Conservation (phyloP, 1,284 basidiomycete species). For the Moesziomyces globuligerus region DNA sequence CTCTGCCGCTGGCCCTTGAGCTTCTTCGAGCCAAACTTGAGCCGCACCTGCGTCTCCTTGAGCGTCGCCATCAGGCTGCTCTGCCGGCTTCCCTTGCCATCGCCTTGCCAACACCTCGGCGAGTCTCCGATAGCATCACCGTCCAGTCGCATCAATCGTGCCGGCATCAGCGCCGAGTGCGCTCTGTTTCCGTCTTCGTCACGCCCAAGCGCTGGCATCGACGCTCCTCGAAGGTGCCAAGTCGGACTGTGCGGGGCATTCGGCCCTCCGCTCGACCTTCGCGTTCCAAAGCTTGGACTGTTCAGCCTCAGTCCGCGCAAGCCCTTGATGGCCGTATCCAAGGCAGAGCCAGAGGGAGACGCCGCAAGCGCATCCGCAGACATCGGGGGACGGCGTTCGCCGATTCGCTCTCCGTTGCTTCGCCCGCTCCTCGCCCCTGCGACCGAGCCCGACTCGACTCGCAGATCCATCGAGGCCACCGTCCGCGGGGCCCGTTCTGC, state of each 20-base stretch:
- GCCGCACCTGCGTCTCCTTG: constrained; percentile 37
- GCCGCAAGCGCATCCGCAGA: not conserved
- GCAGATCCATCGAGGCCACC: not conserved
- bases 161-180: constrained; percentile 1
- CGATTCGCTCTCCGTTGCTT: not conserved
- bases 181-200: not conserved
- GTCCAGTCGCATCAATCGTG: not conserved
- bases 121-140: constrained; percentile 18
- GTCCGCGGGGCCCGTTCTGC: not conserved
- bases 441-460: not conserved
- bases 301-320: constrained; percentile 8
- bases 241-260: constrained; percentile 21
- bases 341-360: not conserved
- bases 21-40: constrained; percentile 28
- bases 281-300: not conserved
- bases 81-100: constrained; percentile 3
- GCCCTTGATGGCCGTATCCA: not conserved
- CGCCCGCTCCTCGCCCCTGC: too few relatives aligned
- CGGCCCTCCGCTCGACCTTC: not conserved
- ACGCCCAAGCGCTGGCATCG: constrained; percentile 12
- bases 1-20: constrained; percentile 23
- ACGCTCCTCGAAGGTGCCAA: constrained; percentile 19
- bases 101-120: constrained; percentile 4
- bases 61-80: constrained; percentile 38
- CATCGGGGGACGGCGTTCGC: not conserved